Evolutionary conservation across 495 filamentous ascomycete species (phyloP).

Genomic region (Echria macrotheca): DNA sequence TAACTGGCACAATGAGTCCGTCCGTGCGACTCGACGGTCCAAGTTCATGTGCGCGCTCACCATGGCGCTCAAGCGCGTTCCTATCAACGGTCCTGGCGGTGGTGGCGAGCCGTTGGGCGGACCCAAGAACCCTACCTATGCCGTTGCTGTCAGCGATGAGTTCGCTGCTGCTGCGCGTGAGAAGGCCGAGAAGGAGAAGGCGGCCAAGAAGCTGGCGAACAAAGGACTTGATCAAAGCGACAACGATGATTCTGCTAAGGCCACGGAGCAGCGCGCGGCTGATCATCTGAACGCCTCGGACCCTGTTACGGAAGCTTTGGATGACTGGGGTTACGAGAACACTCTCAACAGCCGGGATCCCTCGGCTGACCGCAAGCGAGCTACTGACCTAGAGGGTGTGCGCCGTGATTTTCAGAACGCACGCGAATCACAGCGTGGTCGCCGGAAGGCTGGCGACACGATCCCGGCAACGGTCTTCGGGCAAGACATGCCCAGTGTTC

Average conservation of each 20-base stretch:
- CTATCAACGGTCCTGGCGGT: constrained; percentile 77
- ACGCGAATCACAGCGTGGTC: constrained; percentile 40
- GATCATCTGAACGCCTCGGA: constrained; percentile 34
- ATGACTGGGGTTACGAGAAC: constrained; percentile 40
- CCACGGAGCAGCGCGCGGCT: constrained; percentile 31
- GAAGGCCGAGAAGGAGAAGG: constrained; percentile 55
- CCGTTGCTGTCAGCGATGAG: constrained; percentile 63
- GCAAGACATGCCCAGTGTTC: constrained; percentile 16
- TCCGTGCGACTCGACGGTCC: constrained; percentile 76
- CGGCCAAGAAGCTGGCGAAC: constrained; percentile 55
- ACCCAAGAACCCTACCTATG: constrained; percentile 64
- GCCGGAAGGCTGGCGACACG: constrained; percentile 40
- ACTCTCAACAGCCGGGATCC: constrained; percentile 25
- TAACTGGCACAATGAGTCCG: constrained; percentile 90
- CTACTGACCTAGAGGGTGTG: constrained; percentile 17
- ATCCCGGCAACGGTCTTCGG: constrained; percentile 22
- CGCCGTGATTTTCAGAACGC: constrained; percentile 23
- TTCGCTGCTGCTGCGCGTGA: constrained; percentile 55
- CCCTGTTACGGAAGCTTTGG: constrained; percentile 30
- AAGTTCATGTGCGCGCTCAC: constrained; percentile 97
- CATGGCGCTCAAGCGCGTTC: constrained; percentile 76
- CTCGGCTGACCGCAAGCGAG: constrained; percentile 27
- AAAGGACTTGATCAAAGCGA: constrained; percentile 8
- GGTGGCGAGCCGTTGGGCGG: constrained; percentile 63
- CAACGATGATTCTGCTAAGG: constrained; percentile 14